These are phyloP conservation scores for Globisporangium iwayamae DNA, from an alignment of 352 stramenopile species.

Conservation along the genomic window DNA sequence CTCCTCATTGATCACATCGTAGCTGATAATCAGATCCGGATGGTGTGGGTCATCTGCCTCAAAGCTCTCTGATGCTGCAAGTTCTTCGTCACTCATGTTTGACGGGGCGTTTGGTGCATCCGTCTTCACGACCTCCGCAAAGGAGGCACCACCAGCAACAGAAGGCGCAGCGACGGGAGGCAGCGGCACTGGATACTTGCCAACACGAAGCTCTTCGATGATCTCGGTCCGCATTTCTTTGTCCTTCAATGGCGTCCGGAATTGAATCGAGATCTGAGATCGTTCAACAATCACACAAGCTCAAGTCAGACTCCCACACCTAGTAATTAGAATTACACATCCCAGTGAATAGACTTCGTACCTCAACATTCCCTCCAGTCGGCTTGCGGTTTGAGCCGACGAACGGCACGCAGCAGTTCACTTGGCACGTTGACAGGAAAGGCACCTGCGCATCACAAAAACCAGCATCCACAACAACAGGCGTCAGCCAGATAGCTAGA, in stretches of 20 bases:
- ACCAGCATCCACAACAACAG: not conserved
- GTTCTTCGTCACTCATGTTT: slow-evolving; percentile 1
- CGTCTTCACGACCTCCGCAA: not conserved
- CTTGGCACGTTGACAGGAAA: slow-evolving; percentile 46
- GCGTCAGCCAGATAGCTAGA: not conserved
- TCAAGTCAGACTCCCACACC: not conserved
- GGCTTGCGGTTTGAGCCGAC: slow-evolving; percentile 69
- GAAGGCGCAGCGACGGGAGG: not conserved
- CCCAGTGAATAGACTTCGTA: slow-evolving; percentile 13
- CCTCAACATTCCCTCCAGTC: slow-evolving; percentile 60
- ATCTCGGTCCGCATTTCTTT: slow-evolving; percentile 46
- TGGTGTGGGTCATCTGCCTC: slow-evolving; percentile 51
- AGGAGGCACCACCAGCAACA: not conserved
- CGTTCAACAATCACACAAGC: slow-evolving; percentile 6
- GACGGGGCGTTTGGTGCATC: not conserved
- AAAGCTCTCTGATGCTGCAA: not conserved
- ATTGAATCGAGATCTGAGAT: slow-evolving; percentile 47
- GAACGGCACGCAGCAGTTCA: slow-evolving; percentile 52
- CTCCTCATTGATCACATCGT: slow-evolving; percentile 86
- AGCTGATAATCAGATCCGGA: slow-evolving; percentile 76
- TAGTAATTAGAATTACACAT: not conserved
- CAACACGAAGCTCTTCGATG: slow-evolving; percentile 49
- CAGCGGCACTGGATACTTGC: slow-evolving; percentile 43
- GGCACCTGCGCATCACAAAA: slow-evolving; percentile 27
- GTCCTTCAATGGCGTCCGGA: slow-evolving; percentile 57